Evolutionary conservation across 2,329 filamentous ascomycete species (phyloP).

Genomic region (Pleoardoris graminearum): DNA sequence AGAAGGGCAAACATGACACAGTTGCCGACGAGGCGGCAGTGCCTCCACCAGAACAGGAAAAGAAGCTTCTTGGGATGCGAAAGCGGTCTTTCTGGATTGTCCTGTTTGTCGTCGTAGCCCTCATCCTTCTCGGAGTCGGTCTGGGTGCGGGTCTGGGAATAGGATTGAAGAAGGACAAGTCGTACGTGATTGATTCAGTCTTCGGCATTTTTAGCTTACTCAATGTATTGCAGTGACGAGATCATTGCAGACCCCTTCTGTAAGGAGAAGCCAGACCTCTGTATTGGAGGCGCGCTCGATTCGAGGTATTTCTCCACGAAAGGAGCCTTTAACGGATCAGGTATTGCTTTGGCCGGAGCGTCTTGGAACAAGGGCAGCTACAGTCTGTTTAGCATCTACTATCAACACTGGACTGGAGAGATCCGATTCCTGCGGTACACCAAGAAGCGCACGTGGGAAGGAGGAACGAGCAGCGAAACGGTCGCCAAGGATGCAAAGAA

Average conservation of each 20-base stretch:
- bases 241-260: constrained; percentile 29
- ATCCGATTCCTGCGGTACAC: constrained; percentile 48
- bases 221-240: constrained; percentile 1
- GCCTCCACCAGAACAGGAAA: constrained; percentile 9
- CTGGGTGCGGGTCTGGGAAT: constrained; percentile 44
- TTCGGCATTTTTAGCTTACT: not conserved
- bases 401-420: constrained; percentile 50
- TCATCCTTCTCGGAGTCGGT: constrained; percentile 42
- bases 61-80: constrained; percentile 30
- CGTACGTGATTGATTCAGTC: constrained; percentile 5
- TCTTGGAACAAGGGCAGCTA: constrained; percentile 46
- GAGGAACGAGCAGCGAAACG: constrained; percentile 44
- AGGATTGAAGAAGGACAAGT: constrained; percentile 28
- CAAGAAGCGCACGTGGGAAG: constrained; percentile 43
- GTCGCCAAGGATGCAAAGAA: constrained; percentile 51
- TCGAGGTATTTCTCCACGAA: constrained; percentile 44
- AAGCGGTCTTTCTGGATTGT: constrained; percentile 30
- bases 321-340: constrained; percentile 54
- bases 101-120: constrained; percentile 26
- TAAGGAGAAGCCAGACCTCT: constrained; percentile 30
- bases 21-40: not conserved
- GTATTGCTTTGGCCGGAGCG: constrained; percentile 51
- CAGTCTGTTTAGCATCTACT: constrained; percentile 50
- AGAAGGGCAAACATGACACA: constrained; percentile 7
- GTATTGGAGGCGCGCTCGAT: constrained; percentile 47